These are phyloP conservation scores for Ophiostoma angusticollis DNA, from an alignment of 2,329 filamentous ascomycete genomes.

Conservation along the genomic window DNA sequence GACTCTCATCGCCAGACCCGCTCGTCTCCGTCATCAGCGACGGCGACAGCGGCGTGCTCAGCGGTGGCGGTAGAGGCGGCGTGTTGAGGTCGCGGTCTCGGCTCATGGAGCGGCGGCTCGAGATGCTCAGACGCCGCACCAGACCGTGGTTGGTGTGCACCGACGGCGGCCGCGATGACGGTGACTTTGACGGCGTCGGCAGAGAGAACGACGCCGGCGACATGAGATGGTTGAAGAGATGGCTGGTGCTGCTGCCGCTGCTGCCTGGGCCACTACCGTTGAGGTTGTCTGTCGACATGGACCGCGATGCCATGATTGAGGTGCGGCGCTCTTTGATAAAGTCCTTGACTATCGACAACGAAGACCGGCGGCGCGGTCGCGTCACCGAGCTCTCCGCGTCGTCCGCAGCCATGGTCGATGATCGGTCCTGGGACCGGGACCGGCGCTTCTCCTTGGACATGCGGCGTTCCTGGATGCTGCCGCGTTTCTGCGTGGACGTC, in stretches of 20 bases:
- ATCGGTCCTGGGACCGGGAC: slow-evolving; percentile 24
- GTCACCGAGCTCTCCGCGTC: slow-evolving; percentile 11
- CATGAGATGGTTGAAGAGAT: slow-evolving; percentile 12
- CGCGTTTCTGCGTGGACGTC: slow-evolving; percentile 21
- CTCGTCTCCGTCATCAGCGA: slow-evolving; percentile 30
- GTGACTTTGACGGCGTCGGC: slow-evolving; percentile 26
- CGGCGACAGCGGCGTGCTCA: slow-evolving; percentile 22
- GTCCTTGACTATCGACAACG: slow-evolving; percentile 44
- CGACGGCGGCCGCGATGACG: slow-evolving; percentile 36
- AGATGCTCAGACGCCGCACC: slow-evolving; percentile 52
- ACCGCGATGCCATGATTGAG: slow-evolving; percentile 32
- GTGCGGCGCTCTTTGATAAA: slow-evolving; percentile 48
- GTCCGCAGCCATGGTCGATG: slow-evolving; percentile 17
- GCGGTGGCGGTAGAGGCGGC: slow-evolving; percentile 14
- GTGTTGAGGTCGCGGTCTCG: slow-evolving; percentile 25
- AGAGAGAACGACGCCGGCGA: slow-evolving; percentile 17
- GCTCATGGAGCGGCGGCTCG: slow-evolving; percentile 40
- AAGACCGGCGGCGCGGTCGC: slow-evolving; percentile 37
- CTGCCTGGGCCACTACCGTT: too few relatives aligned
- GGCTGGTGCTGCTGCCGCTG: too few relatives aligned
- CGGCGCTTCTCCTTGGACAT: slow-evolving; percentile 28
- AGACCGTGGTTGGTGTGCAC: slow-evolving; percentile 36
- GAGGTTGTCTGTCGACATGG: slow-evolving; percentile 33
- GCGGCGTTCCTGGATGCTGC: slow-evolving; percentile 36
- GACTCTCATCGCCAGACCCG: slow-evolving; percentile 35